These are phyloP conservation scores for Phlebiopsis flavidoalba DNA, from an alignment of 768 basidiomycete genomes.

Conservation along the genomic window DNA sequence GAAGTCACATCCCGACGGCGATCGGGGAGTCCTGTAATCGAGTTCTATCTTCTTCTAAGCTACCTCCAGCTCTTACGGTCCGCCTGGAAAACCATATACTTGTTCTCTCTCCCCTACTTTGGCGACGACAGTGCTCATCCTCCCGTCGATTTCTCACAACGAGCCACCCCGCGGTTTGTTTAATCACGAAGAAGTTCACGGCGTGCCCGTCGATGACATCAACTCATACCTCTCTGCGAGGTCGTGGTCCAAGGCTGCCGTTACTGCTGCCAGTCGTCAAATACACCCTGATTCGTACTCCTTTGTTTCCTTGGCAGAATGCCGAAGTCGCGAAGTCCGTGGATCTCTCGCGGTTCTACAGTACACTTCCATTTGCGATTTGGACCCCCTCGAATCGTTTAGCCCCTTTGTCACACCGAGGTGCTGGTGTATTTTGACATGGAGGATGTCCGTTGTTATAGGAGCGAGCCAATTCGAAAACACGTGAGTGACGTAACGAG, in stretches of 20 bases:
- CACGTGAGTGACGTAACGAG: background rate
- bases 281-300: background rate
- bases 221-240: constrained; percentile 14
- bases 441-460: constrained; percentile 13
- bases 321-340: constrained; percentile 10
- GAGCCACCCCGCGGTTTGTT: background rate
- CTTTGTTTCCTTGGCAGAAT: constrained; percentile 18
- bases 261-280: constrained; percentile 3
- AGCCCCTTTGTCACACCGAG: constrained; percentile 21
- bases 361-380: constrained; percentile 18
- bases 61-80: constrained; percentile 20
- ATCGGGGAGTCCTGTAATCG: constrained; percentile 5
- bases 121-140: background rate
- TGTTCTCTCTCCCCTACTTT: constrained; percentile 25
- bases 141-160: constrained; percentile 19
- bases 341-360: constrained; percentile 5
- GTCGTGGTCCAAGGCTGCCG: constrained; percentile 15
- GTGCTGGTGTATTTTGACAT: constrained; percentile 20
- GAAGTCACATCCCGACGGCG: background rate
- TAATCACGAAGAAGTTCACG: constrained; percentile 8
- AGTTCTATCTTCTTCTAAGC: constrained; percentile 11
- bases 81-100: constrained; percentile 17
- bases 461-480: background rate
- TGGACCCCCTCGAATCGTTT: constrained; percentile 18
- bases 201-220: constrained; percentile 14